Base-by-base conservation (phyloP, 139 green algal species). In the Tetradesmus obliquus region DNA sequence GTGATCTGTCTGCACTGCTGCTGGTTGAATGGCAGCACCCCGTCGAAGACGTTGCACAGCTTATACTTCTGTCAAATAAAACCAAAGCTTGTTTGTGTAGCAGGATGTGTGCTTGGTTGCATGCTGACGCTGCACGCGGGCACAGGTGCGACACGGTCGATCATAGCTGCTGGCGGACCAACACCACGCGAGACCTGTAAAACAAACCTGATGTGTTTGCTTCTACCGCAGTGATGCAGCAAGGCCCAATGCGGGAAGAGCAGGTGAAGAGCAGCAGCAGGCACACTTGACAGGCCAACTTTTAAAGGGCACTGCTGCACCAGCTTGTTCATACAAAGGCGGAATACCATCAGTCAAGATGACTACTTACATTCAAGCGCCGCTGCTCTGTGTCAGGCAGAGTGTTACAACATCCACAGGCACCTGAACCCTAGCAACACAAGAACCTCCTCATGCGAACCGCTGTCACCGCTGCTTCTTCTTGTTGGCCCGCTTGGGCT, bases 401-500 rank as follows among this genome's bases (percentile, higher is more conserved):
- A 24, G 17, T 76, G 66, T 76, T 76, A 76, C 66, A 76, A 66
- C 7, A 17, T 24, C 1, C 3, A 24, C 24, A 19, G 5, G 15
- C 32, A 53, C 74, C 74, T 82, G 74, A 19, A 82, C 74, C 7
- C 24, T 82, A n/a, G 13, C n/a, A 82, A 82, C 74, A 82, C 10
- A 79, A 5, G 60, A 10, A 72, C 10, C 60, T 72, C 17, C 69
- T 82, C 74, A n/a, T 58, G 80, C n/a, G 7, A 9, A 5, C n/a
- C 5, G 76, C 76, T 55, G 76, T 22, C 62, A 32, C n/a, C 80
- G n/a, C 51, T 19, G 10, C 71, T 90, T 90, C 86, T 90, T 90
- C 71, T 90, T 90, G 86, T 72, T 90, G 6, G 86, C 45, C 53
- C 71, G 74, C 71, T 83, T 83, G 7, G 69, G 69, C 32, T 90